These are phyloP conservation scores for Parmelia sp. DNA, from an alignment of 495 filamentous ascomycete species.

Conservation along the genomic window DNA sequence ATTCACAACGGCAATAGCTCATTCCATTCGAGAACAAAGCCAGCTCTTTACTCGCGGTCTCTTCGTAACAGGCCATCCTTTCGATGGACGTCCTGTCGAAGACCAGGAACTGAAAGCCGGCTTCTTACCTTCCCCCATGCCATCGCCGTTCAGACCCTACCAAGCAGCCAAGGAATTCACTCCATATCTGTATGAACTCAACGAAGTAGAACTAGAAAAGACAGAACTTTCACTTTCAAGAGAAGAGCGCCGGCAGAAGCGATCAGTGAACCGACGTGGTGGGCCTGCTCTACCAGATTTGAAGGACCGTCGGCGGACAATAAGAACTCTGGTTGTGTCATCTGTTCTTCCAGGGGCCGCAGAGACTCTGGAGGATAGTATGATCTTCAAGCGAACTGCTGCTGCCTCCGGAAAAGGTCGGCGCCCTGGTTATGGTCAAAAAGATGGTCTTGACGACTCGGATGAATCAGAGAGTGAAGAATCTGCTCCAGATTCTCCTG, in stretches of 20 bases:
- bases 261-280: slow-evolving; percentile 87
- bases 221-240: slow-evolving; percentile 87
- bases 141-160: slow-evolving; percentile 76
- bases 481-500: slow-evolving; percentile 79
- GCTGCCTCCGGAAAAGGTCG: slow-evolving; percentile 50
- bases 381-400: slow-evolving; percentile 70
- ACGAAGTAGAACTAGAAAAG: slow-evolving; percentile 80
- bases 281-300: slow-evolving; percentile 93
- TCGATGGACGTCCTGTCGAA: slow-evolving; percentile 88
- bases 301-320: slow-evolving; percentile 87
- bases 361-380: slow-evolving; percentile 69
- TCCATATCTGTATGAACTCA: slow-evolving; percentile 89
- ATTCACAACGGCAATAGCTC: slow-evolving; percentile 95
- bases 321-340: slow-evolving; percentile 84
- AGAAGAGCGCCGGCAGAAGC: slow-evolving; percentile 89
- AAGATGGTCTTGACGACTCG: slow-evolving; percentile 69
- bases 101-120: slow-evolving; percentile 79
- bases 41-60: slow-evolving; percentile 91
- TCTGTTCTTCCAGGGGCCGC: slow-evolving; percentile 85
- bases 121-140: slow-evolving; percentile 79
- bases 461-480: slow-evolving; percentile 86
- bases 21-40: slow-evolving; percentile 90
- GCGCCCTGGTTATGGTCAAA: slow-evolving; percentile 43
- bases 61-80: slow-evolving; percentile 87
- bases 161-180: slow-evolving; percentile 88